Evolutionary conservation across 2,329 filamentous ascomycete species (phyloP).

Genomic region (Septoria petroselini): DNA sequence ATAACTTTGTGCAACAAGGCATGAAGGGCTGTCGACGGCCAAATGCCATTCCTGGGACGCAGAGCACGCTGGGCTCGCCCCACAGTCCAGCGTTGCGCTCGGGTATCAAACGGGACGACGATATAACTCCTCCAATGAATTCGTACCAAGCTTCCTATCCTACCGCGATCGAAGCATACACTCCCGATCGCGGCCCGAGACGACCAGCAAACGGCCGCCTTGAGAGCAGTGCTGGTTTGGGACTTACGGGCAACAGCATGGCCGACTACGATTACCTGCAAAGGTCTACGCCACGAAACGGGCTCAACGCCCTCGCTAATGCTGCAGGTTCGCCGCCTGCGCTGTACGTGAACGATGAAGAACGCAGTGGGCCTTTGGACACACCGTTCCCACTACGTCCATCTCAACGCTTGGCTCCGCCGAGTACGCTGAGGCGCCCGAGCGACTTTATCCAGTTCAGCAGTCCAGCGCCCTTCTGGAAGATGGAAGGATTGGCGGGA

Average conservation of each 20-base stretch:
- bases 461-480: conserved; percentile 85
- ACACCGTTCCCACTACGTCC: conserved; percentile 40
- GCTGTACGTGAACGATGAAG: conserved; percentile 40
- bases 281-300: conserved; percentile 37
- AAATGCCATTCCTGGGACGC: conserved; percentile 36
- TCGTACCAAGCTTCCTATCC: conserved; percentile 43
- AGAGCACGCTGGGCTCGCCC: conserved; percentile 42
- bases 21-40: conserved; percentile 45
- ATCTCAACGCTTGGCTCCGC: conserved; percentile 67
- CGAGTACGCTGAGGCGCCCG: conserved; percentile 75
- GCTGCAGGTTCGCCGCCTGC: conserved; percentile 40
- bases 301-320: conserved; percentile 38
- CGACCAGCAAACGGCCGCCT: conserved; percentile 30
- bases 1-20: conserved; percentile 78
- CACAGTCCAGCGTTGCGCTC: conserved; percentile 55
- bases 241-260: conserved; percentile 33
- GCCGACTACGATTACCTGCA: conserved; percentile 32
- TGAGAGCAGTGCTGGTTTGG: conserved; percentile 30
- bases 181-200: conserved; percentile 53
- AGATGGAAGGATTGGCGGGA: conserved; percentile 72
- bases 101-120: conserved; percentile 44
- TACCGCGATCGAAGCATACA: conserved; percentile 52
- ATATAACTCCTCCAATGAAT: conserved; percentile 46
- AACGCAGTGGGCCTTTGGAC: conserved; percentile 36
- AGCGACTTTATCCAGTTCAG: conserved; percentile 84